Percentiles rank a stretch among this genome's conserved stretches.
Conservation (phyloP, 306 rosid species). For the Begonia fuchsioides region DNA sequence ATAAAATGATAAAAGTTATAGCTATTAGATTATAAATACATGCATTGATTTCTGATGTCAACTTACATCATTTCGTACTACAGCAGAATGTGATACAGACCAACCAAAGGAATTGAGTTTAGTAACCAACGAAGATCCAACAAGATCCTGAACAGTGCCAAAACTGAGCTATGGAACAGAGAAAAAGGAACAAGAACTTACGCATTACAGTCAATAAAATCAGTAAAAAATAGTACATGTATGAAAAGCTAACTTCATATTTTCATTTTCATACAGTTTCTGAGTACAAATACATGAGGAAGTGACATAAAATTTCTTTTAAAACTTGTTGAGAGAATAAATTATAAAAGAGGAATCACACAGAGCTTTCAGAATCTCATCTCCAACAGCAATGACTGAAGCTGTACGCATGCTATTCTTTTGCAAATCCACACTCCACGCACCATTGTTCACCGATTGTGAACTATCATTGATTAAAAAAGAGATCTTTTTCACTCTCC, state of each 20-base stretch:
- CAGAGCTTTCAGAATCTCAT: conserved; percentile 88
- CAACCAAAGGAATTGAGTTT: conserved; percentile 77
- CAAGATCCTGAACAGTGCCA: conserved; percentile 82
- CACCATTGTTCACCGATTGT: conserved; percentile 46
- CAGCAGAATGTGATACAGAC: conserved; percentile 52
- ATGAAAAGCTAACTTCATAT: not conserved
- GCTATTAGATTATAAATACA: too few species aligned
- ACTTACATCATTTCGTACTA: conserved; percentile 75
- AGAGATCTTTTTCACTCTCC: conserved; percentile 61
- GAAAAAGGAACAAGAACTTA: conserved; percentile 30
- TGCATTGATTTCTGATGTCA: not conserved
- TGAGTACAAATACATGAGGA: too few species aligned
- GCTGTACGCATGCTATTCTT: conserved; percentile 54
- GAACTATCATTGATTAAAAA: conserved; percentile 12
- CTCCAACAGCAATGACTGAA: conserved; percentile 71
- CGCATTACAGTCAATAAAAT: conserved; percentile 18
- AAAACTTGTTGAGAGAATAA: not conserved
- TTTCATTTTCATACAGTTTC: not conserved
- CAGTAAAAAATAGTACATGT: not conserved
- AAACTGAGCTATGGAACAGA: conserved; percentile 93
- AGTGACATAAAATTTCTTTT: too few species aligned
- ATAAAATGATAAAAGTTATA: too few species aligned
- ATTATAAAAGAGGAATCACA: conserved; percentile 2
- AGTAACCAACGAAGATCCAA: conserved; percentile 54
- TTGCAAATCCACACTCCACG: conserved; percentile 21